phyloP scores from a whole-genome alignment of 305 asterid species.

The Fraxinus sp. region DNA sequence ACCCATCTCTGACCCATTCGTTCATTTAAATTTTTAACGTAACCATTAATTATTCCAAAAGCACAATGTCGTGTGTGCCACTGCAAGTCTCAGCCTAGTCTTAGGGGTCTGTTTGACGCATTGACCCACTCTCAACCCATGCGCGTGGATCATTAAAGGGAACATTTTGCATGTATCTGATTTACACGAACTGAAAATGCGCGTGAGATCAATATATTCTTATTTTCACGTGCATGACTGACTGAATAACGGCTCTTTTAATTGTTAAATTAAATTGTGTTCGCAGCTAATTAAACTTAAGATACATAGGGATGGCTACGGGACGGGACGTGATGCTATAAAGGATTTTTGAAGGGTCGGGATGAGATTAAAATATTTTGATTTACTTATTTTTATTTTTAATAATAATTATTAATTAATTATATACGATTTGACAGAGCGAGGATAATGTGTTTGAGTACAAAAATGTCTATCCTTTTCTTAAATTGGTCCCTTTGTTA shows the following conservation, averaged over 20 bases:
- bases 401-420: too few relatives aligned
- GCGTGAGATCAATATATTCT: constrained; percentile 19
- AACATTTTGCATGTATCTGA: not conserved
- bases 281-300: not conserved
- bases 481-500: constrained; percentile 2
- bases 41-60: not conserved
- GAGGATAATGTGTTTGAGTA: not conserved
- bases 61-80: not conserved
- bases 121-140: constrained; percentile 20
- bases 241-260: not conserved
- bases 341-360: not conserved
- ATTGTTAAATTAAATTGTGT: not conserved
- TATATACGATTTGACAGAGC: not conserved
- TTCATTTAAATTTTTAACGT: not conserved
- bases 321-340: too few relatives aligned
- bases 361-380: not conserved
- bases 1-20: constrained; percentile 19
- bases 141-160: constrained; percentile 15
- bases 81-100: not conserved
- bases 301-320: not conserved
- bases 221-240: not conserved
- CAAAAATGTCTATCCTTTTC: not conserved
- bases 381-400: too few relatives aligned
- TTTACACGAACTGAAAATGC: not conserved
- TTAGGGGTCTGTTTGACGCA: not conserved